phyloP scores from a whole-genome alignment of 345 rosid genomes.

The Eucalyptus marginata region DNA sequence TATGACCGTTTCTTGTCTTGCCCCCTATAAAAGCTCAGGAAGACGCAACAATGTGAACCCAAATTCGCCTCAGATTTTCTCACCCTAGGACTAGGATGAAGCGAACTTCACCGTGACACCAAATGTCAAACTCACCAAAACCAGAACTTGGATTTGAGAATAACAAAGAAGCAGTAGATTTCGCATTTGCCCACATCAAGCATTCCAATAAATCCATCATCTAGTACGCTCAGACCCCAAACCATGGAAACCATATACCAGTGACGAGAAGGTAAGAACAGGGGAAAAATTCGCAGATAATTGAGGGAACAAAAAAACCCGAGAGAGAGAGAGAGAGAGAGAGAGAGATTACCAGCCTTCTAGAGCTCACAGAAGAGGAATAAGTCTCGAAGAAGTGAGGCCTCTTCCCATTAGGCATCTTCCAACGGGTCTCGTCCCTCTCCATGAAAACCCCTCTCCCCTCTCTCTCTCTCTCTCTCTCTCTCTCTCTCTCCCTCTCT shows the following conservation, averaged over 20 bases:
- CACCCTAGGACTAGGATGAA: not conserved
- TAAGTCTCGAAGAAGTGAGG: constrained; percentile 33
- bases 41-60: not conserved
- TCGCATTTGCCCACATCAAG: not conserved
- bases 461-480: not conserved
- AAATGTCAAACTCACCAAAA: not conserved
- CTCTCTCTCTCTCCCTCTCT: not conserved
- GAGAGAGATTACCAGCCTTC: constrained; percentile 22
- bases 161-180: not conserved
- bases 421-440: not conserved
- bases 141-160: not conserved
- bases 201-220: not conserved
- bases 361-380: constrained; percentile 17
- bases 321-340: not conserved
- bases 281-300: not conserved
- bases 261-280: not conserved
- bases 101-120: not conserved
- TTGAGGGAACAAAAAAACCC: not conserved
- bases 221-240: not conserved
- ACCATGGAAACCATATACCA: not conserved
- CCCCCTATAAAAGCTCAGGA: not conserved
- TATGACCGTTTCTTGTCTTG: not conserved
- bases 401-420: constrained; percentile 8
- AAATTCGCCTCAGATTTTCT: not conserved
- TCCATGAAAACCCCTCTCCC: not conserved